phyloP scores from a whole-genome alignment of 83 land plant genomes.

The Diphasiastrum complanatum region DNA sequence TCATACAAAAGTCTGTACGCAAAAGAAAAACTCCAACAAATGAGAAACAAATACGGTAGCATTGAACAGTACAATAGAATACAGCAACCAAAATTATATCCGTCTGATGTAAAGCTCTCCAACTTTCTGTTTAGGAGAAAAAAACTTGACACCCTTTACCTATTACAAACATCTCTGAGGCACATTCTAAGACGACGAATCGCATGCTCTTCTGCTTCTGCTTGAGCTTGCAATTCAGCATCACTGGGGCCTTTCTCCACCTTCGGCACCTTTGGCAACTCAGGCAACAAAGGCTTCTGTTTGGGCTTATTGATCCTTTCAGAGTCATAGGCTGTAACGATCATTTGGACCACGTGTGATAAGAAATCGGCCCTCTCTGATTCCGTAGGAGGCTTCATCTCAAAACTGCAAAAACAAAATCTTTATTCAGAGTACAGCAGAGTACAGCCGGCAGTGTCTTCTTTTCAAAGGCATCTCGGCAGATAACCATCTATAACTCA shows the following conservation, averaged over 20 bases:
- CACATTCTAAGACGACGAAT: constrained; percentile 90
- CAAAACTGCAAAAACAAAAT: constrained; percentile 46
- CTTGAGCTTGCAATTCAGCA: constrained; percentile 75
- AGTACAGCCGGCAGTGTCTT: not conserved
- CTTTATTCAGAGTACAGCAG: constrained; percentile 4
- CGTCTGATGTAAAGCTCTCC: not conserved
- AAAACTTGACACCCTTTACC: constrained; percentile 35
- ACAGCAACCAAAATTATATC: not conserved
- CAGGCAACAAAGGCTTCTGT: constrained; percentile 35
- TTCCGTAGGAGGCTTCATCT: constrained; percentile 48
- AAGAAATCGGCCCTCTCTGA: constrained; percentile 67
- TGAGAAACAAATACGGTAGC: not conserved
- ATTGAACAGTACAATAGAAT: constrained; percentile 3
- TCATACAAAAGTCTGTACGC: constrained; percentile 76
- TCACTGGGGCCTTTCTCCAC: constrained; percentile 65
- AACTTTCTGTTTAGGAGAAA: not conserved
- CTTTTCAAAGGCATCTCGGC: not conserved
- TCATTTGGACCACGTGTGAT: constrained; percentile 47
- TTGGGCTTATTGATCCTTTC: constrained; percentile 19
- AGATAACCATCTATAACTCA: not conserved
- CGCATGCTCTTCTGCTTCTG: constrained; percentile 90
- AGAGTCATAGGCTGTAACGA: constrained; percentile 42
- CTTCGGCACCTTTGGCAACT: constrained; percentile 81
- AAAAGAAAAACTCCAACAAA: not conserved
- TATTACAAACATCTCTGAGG: constrained; percentile 86